phyloP scores from a whole-genome alignment of 208 protist genomes.

The Trichomonas vaginalis region DNA sequence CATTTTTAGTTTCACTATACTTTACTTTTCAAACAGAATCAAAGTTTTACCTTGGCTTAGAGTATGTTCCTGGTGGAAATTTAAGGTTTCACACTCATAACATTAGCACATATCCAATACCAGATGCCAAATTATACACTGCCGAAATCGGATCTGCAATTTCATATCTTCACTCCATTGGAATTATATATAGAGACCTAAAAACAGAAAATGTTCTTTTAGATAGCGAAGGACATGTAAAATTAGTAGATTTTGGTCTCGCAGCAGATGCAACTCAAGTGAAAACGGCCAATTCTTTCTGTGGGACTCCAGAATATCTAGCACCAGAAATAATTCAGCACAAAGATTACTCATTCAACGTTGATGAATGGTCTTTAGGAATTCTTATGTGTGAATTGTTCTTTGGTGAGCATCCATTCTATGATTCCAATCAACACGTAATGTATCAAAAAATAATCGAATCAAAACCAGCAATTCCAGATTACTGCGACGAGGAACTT shows the following conservation, averaged over 20 bases:
- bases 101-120: background rate
- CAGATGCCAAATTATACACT: background rate
- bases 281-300: background rate
- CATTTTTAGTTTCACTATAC: background rate
- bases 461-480: background rate
- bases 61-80: background rate
- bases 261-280: background rate
- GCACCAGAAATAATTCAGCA: background rate
- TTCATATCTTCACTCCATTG: background rate
- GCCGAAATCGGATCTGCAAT: background rate
- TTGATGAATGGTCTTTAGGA: conserved; percentile 3
- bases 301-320: conserved; percentile 1
- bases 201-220: conserved; percentile 34
- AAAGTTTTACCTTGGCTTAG: background rate
- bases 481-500: background rate
- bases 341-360: background rate
- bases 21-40: conserved; percentile 15
- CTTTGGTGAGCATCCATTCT: background rate
- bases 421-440: background rate
- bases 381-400: background rate
- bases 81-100: background rate
- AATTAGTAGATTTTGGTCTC: conserved; percentile 40
- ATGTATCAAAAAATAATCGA: background rate
- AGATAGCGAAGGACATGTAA: background rate
- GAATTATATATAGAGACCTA: conserved; percentile 32